phyloP scores from a whole-genome alignment of 2,329 filamentous ascomycete genomes.

The Colletotrichum godetiae region DNA sequence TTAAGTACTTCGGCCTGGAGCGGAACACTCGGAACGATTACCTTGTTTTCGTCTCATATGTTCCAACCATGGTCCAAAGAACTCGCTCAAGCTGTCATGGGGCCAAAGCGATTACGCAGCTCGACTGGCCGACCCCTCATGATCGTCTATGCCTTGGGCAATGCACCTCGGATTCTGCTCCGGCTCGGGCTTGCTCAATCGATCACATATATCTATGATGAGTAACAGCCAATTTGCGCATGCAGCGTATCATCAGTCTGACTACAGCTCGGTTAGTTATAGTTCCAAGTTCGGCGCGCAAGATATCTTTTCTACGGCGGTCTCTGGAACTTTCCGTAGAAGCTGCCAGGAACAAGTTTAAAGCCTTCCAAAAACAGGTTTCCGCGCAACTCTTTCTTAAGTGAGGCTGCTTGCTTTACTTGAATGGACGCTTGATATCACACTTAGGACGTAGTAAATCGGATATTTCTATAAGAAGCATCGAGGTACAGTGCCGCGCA shows the following conservation, averaged over 20 bases:
- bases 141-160: background rate
- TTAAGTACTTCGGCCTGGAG: background rate
- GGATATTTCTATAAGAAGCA: no score
- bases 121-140: background rate
- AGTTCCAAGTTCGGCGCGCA: no score
- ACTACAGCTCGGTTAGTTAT: background rate
- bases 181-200: background rate
- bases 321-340: background rate
- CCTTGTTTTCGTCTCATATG: background rate
- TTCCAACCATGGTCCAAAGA: background rate
- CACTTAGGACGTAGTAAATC: no score
- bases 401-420: no score
- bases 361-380: background rate
- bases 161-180: background rate
- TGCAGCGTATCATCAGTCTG: background rate
- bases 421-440: no score
- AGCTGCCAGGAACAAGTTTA: background rate
- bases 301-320: no score
- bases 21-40: background rate
- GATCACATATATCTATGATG: background rate
- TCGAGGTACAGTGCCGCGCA: no score
- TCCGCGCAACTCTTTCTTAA: background rate
- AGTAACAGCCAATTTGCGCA: no score
- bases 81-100: background rate
- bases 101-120: background rate